Evolutionary conservation across 139 green algal genomes (phyloP).

Genomic region (Haematococcus lacustris): DNA sequence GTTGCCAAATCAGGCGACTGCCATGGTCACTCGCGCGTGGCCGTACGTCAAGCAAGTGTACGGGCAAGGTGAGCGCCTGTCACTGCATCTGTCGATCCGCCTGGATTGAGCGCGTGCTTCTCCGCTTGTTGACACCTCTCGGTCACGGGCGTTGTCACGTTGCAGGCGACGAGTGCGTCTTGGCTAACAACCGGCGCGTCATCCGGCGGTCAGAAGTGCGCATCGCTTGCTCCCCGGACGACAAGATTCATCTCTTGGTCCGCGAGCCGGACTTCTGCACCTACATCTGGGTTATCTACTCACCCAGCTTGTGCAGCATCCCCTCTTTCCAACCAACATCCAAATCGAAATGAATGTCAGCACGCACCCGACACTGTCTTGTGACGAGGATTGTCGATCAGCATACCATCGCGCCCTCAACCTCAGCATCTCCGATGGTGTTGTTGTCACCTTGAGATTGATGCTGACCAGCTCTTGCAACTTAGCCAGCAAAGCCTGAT

Average conservation of each 20-base stretch:
- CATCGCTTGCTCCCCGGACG: conserved; percentile 39
- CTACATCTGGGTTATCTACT: conserved; percentile 44
- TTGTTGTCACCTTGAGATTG: no score
- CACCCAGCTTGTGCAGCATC: conserved; percentile 31
- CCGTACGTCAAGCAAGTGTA: conserved; percentile 33
- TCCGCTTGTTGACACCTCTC: no score
- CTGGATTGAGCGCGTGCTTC: no score
- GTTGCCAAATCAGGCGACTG: conserved; percentile 17
- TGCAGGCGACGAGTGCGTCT: conserved; percentile 29
- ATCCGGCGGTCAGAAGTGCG: conserved; percentile 27
- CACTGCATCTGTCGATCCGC: background rate
- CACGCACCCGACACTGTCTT: no score
- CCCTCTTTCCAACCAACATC: conserved; percentile 7
- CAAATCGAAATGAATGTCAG: no score
- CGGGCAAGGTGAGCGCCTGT: background rate
- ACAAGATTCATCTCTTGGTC: conserved; percentile 30
- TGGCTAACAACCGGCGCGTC: conserved; percentile 9
- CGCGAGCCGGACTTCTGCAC: conserved; percentile 46
- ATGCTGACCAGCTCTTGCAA: no score
- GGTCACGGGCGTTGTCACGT: background rate
- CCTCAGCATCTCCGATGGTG: no score
- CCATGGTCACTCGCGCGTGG: conserved; percentile 12
- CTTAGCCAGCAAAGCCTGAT: no score
- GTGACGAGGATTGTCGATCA: no score
- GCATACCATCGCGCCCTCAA: no score